phyloP scores from a whole-genome alignment of 1,284 basidiomycete genomes.

The Tausonia pullulans region DNA sequence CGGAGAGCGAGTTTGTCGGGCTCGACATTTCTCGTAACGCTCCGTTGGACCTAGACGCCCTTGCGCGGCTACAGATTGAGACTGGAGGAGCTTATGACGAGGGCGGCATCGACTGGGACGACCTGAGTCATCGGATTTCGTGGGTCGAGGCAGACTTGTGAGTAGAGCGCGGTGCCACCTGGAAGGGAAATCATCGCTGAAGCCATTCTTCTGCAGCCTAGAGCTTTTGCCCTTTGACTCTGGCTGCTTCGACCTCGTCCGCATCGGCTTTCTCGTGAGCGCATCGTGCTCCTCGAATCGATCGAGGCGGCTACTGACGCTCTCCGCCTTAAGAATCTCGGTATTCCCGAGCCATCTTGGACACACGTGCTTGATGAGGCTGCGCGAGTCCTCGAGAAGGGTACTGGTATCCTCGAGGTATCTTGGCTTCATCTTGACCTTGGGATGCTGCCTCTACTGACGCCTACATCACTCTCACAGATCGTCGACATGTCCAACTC shows the following conservation, averaged over 20 bases:
- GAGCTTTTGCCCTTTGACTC: conserved; percentile 30
- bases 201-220: conserved; percentile 22
- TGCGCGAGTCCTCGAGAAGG: conserved; percentile 29
- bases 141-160: conserved; percentile 33
- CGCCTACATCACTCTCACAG: conserved; percentile 13
- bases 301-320: neutral
- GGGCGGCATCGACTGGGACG: conserved; percentile 24
- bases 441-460: neutral
- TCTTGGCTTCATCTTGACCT: neutral
- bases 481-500: conserved; percentile 31
- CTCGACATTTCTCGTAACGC: conserved; percentile 22
- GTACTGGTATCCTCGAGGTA: conserved; percentile 31
- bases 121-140: conserved; percentile 24
- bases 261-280: conserved; percentile 27
- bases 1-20: conserved; percentile 27
- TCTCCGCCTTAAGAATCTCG: neutral
- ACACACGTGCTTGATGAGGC: conserved; percentile 30
- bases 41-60: conserved; percentile 21
- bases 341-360: conserved; percentile 25
- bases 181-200: neutral
- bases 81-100: conserved; percentile 20
- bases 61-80: conserved; percentile 17
- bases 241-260: conserved; percentile 33
- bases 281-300: neutral
- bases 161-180: conserved; percentile 15